Base-by-base conservation (phyloP, 768 basidiomycete species). In the Glaciozyma antarctica region DNA sequence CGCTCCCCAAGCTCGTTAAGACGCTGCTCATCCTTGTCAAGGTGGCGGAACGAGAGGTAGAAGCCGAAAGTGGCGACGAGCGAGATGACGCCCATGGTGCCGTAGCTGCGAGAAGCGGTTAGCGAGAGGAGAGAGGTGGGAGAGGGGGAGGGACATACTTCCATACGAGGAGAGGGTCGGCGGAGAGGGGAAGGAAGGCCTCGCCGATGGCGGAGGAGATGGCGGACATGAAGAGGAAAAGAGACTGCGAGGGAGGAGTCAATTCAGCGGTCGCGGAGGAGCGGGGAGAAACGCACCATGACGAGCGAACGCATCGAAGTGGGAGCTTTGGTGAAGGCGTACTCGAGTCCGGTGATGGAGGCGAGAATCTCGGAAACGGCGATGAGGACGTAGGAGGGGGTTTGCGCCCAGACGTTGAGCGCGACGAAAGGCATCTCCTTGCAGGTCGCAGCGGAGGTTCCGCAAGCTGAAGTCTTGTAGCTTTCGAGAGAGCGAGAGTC, bases 311-410 rank as follows among this genome's bases (percentile, higher is more conserved):
- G n/a, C 19, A 48, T 48, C 47, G 21, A 19, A 17, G 47, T 21
- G 8, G 90, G 89, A n/a, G 88, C 89, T 77, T 90, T 67, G 34
- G 86, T 88, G 78, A 86, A 90, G n/a, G 88, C 88, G 72, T 90
- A 90, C 75, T 90, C 88, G 64, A 90, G 81, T 12, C 86, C 86
- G 0, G 88, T 89, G 77, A 68, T 60, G 17, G 67, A 66, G 6
- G 64, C 64, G 26, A 73, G 80, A 74, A 90, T 89, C 78, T 90
- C 88, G 73, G 82, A 83, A 58, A 84, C 66, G 21, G 79, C 84
- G 71, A 84, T 73, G 51, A 65, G 41, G 56, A 75, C 58, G 63
- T 71, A 65, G 49, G 26, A n/a, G 13, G 49, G 49, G n/a, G 49
- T 51, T 22, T 74, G 73, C 47, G 66, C 60, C 76, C 75, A 75